phyloP scores from a whole-genome alignment of 352 stramenopile species.

The Globisporangium uncinulatum region DNA sequence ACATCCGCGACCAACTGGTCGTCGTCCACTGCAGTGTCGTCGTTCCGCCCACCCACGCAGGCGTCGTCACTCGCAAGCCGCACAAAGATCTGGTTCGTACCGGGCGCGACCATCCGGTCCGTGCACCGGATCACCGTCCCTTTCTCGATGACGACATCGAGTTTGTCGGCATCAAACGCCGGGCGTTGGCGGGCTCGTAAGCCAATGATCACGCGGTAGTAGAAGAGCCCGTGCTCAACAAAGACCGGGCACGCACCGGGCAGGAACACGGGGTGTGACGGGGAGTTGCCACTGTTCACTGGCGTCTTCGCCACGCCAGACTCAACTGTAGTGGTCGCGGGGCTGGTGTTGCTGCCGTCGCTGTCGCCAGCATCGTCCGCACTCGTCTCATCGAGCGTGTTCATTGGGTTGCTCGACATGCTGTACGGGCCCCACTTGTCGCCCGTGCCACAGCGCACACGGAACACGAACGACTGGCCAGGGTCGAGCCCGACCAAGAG shows the following conservation, averaged over 20 bases:
- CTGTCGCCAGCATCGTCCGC: conserved; percentile 4
- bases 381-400: conserved; percentile 33
- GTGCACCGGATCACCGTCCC: conserved; percentile 44
- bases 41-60: conserved; percentile 11
- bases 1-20: neutral
- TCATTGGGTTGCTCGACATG: conserved; percentile 50
- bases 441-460: conserved; percentile 49
- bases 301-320: neutral
- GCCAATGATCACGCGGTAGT: conserved; percentile 50
- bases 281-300: neutral
- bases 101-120: conserved; percentile 48
- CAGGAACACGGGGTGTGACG: conserved; percentile 32
- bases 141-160: conserved; percentile 48
- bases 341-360: neutral
- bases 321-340: neutral
- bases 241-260: conserved; percentile 58
- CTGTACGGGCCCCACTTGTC: conserved; percentile 67
- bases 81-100: conserved; percentile 65
- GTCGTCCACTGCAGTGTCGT: conserved; percentile 1
- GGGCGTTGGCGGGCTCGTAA: conserved; percentile 42
- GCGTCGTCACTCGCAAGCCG: conserved; percentile 15
- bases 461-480: conserved; percentile 48
- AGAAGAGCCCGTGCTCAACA: conserved; percentile 53
- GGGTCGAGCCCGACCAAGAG: conserved; percentile 62
- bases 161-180: conserved; percentile 42